phyloP scores from a whole-genome alignment of 2,329 filamentous ascomycete genomes.

The Colletotrichum falcatum region DNA sequence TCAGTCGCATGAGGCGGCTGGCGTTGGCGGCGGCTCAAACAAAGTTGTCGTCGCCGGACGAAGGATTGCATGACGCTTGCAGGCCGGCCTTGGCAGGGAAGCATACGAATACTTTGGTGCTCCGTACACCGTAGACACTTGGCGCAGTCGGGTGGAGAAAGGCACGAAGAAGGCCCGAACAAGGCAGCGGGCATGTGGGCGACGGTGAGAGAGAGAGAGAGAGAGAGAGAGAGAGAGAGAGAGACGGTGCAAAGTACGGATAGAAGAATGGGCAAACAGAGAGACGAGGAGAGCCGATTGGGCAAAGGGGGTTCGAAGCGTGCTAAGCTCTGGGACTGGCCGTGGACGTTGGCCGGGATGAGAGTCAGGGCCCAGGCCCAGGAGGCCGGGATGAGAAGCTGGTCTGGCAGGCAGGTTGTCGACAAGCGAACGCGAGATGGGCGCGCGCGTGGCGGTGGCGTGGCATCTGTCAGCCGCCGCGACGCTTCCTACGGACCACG shows the following conservation, averaged over 20 bases:
- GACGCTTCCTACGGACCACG: not conserved
- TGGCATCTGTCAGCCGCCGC: not conserved
- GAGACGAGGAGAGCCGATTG: not conserved
- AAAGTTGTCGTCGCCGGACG: slow-evolving; percentile 10
- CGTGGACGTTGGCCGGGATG: slow-evolving; percentile 17
- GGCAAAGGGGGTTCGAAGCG: not conserved
- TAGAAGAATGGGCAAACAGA: not conserved
- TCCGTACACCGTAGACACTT: no score
- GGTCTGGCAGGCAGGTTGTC: not conserved
- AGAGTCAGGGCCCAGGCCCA: slow-evolving; percentile 28
- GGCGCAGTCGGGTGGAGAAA: not conserved
- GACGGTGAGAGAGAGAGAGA: no score
- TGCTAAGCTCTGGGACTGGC: slow-evolving; percentile 19
- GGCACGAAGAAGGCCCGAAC: slow-evolving; percentile 34
- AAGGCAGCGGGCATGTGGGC: slow-evolving; percentile 31
- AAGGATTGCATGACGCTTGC: not conserved
- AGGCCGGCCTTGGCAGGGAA: not conserved
- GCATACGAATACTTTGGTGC: no score
- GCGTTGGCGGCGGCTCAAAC: slow-evolving; percentile 1
- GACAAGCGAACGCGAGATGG: not conserved
- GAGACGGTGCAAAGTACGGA: not conserved
- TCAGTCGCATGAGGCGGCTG: not conserved
- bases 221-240: no score
- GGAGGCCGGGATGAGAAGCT: slow-evolving; percentile 4
- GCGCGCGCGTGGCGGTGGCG: no score